A percentile compares a stretch with the other conserved stretches of the same genome.
Conservation (phyloP, 305 asterid genomes). For the Stenogyne calaminthoides region DNA sequence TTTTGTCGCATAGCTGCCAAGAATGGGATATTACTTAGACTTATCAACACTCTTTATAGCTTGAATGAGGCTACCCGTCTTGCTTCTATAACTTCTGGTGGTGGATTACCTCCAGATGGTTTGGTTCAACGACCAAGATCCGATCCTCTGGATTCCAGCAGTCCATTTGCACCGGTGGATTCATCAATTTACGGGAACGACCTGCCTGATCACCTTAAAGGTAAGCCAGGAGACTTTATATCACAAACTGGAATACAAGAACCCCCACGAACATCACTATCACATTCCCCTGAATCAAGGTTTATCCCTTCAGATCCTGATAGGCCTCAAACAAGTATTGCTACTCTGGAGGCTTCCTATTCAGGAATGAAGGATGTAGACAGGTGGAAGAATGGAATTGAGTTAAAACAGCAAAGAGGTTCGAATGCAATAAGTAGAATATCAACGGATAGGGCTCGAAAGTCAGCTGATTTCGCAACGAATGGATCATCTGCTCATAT, state of each 20-base stretch:
- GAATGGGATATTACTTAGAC: constrained; percentile 91
- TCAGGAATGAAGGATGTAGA: constrained; percentile 46
- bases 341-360: constrained; percentile 50
- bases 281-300: constrained; percentile 71
- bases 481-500: constrained; percentile 65
- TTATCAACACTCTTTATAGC: constrained; percentile 90
- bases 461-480: constrained; percentile 50
- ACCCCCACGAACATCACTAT: constrained; percentile 65
- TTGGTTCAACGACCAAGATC: constrained; percentile 70
- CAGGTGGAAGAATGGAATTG: constrained; percentile 67
- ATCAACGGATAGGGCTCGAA: constrained; percentile 72
- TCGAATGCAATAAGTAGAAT: constrained; percentile 53
- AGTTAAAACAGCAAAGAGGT: constrained; percentile 67
- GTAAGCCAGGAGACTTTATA: constrained; percentile 71
- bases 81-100: constrained; percentile 73
- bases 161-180: constrained; percentile 60
- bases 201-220: constrained; percentile 64
- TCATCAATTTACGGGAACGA: constrained; percentile 61
- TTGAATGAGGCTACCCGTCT: constrained; percentile 93
- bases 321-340: constrained; percentile 50
- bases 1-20: constrained; percentile 96
- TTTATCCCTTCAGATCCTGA: constrained; percentile 56
- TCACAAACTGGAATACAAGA: constrained; percentile 60
- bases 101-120: constrained; percentile 76
- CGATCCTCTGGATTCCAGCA: constrained; percentile 70